Percentiles rank a stretch among this genome's conserved stretches.
phyloP scores from a whole-genome alignment of 2,329 filamentous ascomycete genomes.

The Byssoonygena ceratinophila region DNA sequence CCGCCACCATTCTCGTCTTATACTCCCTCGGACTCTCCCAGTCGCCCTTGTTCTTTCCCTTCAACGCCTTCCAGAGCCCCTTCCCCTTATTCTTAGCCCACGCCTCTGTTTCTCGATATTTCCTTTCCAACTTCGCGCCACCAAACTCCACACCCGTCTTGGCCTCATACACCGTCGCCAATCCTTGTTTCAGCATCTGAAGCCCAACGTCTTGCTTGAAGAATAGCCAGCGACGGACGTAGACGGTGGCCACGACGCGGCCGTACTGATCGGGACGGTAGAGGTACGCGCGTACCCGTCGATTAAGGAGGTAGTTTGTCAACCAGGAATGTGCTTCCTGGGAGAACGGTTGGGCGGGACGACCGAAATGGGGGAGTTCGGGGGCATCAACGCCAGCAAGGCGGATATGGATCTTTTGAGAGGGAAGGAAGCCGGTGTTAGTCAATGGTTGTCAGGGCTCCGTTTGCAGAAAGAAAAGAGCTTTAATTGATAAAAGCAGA shows the following conservation, averaged over 20 bases:
- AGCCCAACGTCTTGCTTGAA: conserved; percentile 71
- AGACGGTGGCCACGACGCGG: conserved; percentile 77
- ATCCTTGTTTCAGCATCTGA: conserved; percentile 74
- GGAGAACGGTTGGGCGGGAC: conserved; percentile 71
- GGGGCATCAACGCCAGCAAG: conserved; percentile 90
- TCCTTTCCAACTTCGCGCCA: conserved; percentile 45
- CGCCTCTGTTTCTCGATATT: conserved; percentile 39
- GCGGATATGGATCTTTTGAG: conserved; percentile 61
- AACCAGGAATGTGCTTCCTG: conserved; percentile 75
- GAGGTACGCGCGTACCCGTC: conserved; percentile 69
- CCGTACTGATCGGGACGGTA: conserved; percentile 86
- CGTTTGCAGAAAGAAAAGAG: no score
- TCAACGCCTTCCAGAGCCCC: conserved; percentile 61
- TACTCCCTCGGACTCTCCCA: conserved; percentile 82
- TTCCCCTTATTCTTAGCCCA: conserved; percentile 53
- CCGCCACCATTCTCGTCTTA: conserved; percentile 53
- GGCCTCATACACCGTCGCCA: conserved; percentile 89
- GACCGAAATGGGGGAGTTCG: conserved; percentile 84
- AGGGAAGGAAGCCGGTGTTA: neutral
- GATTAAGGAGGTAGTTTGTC: conserved; percentile 57
- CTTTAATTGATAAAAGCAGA: neutral
- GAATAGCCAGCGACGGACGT: conserved; percentile 47
- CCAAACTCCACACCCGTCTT: conserved; percentile 87
- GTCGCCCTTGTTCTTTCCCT: conserved; percentile 41
- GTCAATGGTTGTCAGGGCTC: neutral